phyloP scores from a whole-genome alignment of 2,329 filamentous ascomycete species.

The Sclerotinia spermophila region DNA sequence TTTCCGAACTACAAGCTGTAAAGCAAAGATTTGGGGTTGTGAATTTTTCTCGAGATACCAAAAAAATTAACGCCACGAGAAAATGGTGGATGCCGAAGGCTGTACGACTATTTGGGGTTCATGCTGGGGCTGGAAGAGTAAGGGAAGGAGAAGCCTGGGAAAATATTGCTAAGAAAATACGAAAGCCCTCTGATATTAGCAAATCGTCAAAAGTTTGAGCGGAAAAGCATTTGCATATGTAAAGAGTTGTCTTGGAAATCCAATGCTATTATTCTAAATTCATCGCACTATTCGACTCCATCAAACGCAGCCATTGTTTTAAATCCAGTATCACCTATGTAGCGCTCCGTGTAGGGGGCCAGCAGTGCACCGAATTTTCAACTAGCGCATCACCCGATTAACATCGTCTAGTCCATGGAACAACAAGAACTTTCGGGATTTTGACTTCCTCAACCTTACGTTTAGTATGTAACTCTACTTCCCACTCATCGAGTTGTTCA shows the following conservation, averaged over 20 bases:
- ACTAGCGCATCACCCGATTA: neutral
- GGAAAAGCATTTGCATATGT: neutral
- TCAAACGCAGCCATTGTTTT: neutral
- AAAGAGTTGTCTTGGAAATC: neutral
- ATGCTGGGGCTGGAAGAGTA: slow-evolving; percentile 26
- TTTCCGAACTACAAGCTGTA: slow-evolving; percentile 31
- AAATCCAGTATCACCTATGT: neutral
- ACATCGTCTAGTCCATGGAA: slow-evolving; percentile 1
- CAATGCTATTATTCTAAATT: neutral
- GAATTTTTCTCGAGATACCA: slow-evolving; percentile 34
- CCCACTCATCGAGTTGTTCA: neutral
- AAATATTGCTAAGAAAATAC: slow-evolving; percentile 26
- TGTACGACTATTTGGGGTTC: slow-evolving; percentile 33
- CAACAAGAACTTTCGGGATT: neutral
- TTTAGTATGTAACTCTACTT: neutral
- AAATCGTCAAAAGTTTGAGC: neutral
- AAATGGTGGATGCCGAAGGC: slow-evolving; percentile 35
- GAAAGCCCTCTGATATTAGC: neutral
- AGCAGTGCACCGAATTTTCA: neutral
- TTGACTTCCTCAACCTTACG: neutral
- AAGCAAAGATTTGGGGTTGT: slow-evolving; percentile 35
- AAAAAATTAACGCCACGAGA: slow-evolving; percentile 24
- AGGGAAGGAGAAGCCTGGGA: slow-evolving; percentile 33
- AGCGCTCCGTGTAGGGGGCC: too few relatives aligned
- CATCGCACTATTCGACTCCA: neutral